Evolutionary conservation across 2,329 filamentous ascomycete species (phyloP).

Genomic region (Aspergillus clavatus): DNA sequence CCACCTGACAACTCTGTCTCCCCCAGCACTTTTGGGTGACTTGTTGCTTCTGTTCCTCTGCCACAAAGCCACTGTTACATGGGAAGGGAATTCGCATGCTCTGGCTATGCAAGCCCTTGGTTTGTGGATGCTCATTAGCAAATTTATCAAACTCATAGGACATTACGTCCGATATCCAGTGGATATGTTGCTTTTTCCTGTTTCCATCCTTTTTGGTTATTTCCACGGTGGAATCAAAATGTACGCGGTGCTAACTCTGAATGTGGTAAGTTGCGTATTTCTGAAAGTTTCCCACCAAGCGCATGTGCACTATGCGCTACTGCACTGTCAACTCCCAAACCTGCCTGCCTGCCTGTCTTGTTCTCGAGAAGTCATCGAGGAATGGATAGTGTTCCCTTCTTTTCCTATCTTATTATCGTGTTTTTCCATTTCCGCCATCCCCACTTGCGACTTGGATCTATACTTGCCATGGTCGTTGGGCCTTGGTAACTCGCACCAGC

Average conservation of each 20-base stretch:
- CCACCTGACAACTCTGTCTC: slow-evolving; percentile 87
- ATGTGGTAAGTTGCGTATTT: slow-evolving; percentile 60
- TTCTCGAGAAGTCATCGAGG: slow-evolving; percentile 1
- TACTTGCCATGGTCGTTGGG: background rate
- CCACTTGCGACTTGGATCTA: background rate
- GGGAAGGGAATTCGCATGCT: slow-evolving; percentile 51
- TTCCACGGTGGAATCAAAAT: slow-evolving; percentile 91
- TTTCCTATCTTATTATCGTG: background rate
- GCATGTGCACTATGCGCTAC: background rate
- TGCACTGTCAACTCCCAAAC: slow-evolving; percentile 2
- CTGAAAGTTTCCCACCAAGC: background rate
- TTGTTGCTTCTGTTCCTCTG: slow-evolving; percentile 65
- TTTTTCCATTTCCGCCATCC: background rate
- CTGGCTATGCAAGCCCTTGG: slow-evolving; percentile 59
- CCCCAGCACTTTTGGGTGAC: slow-evolving; percentile 76
- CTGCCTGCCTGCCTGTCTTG: slow-evolving; percentile 1
- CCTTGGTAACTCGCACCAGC: too few species aligned
- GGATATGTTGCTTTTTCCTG: slow-evolving; percentile 72
- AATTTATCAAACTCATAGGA: slow-evolving; percentile 83
- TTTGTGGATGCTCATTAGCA: slow-evolving; percentile 79
- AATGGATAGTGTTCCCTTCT: slow-evolving; percentile 1
- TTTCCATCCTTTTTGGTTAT: slow-evolving; percentile 89
- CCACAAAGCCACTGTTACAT: slow-evolving; percentile 62
- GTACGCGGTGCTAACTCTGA: slow-evolving; percentile 75
- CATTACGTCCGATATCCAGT: slow-evolving; percentile 79